These are phyloP conservation scores for Diplosphaera chodatii DNA, from an alignment of 139 green algal genomes.

Conservation along the genomic window DNA sequence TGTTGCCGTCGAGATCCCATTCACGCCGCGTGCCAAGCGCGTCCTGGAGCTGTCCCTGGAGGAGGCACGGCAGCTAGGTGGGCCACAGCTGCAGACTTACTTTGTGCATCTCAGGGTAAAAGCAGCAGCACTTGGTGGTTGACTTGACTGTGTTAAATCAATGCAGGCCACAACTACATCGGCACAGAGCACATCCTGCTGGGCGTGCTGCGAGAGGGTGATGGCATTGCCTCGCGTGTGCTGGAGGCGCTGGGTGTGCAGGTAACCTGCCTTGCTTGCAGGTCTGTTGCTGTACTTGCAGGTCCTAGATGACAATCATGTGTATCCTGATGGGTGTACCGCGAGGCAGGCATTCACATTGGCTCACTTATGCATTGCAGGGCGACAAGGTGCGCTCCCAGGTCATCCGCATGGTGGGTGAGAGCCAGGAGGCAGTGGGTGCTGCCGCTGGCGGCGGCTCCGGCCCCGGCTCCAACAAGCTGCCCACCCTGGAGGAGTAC, in stretches of 20 bases:
- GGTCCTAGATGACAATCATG: no score
- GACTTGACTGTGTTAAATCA: not conserved
- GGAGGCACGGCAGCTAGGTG: slow-evolving; percentile 94
- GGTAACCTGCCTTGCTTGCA: not conserved
- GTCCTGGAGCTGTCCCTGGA: slow-evolving; percentile 98
- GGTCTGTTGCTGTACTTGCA: no score
- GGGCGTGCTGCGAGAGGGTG: slow-evolving; percentile 93
- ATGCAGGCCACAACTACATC: slow-evolving; percentile 98
- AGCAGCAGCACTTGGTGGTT: no score
- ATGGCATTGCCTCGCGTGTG: slow-evolving; percentile 95
- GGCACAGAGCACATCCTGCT: slow-evolving; percentile 99
- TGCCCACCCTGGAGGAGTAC: slow-evolving; percentile 97
- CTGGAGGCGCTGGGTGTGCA: slow-evolving; percentile 89
- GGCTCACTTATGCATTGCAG: not conserved
- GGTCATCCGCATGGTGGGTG: slow-evolving; percentile 99
- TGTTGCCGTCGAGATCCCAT: slow-evolving; percentile 98
- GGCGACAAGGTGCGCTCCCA: slow-evolving; percentile 18
- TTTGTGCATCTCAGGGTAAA: no score
- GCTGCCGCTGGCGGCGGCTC: slow-evolving; percentile 71
- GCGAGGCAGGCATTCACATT: no score
- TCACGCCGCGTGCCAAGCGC: slow-evolving; percentile 97
- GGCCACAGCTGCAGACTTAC: no score
- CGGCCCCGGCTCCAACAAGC: slow-evolving; percentile 85
- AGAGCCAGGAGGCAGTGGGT: slow-evolving; percentile 93
- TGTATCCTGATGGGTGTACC: no score